Percentiles rank a stretch among this genome's conserved stretches.
Evolutionary conservation across 2,329 filamentous ascomycete species (phyloP).

Genomic region (Magnaporthiopsis incrustans): DNA sequence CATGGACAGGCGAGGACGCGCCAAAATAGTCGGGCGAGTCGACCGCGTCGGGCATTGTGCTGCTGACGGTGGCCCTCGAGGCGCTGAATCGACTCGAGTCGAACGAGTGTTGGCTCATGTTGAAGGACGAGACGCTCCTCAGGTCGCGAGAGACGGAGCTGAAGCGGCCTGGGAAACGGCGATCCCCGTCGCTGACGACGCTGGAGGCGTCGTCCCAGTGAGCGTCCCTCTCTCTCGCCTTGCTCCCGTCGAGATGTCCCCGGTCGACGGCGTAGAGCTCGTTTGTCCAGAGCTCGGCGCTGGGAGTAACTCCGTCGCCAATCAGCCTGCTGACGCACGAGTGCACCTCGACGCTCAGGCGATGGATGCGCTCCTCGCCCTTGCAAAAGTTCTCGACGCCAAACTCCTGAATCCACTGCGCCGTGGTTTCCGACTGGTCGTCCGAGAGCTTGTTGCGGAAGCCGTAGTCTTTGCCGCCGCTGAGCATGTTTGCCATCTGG

Average conservation of each 20-base stretch:
- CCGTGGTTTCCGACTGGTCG: constrained; percentile 80
- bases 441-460: constrained; percentile 95
- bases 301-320: constrained; percentile 30
- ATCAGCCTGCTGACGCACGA: constrained; percentile 79
- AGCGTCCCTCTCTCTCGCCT: constrained; percentile 32
- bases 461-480: constrained; percentile 73
- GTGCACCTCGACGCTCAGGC: constrained; percentile 85
- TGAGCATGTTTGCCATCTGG: constrained; percentile 80
- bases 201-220: constrained; percentile 44
- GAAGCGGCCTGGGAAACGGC: constrained; percentile 39
- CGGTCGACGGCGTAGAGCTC: constrained; percentile 78
- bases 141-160: constrained; percentile 49
- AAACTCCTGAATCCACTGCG: constrained; percentile 72
- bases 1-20: constrained; percentile 59
- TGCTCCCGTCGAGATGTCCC: constrained; percentile 43
- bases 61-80: constrained; percentile 39
- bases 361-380: constrained; percentile 89
- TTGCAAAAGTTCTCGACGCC: constrained; percentile 89
- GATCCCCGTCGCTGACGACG: constrained; percentile 46
- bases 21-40: constrained; percentile 68
- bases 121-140: constrained; percentile 50
- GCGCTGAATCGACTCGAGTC: constrained; percentile 59
- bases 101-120: constrained; percentile 61
- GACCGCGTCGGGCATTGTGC: constrained; percentile 54
- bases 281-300: constrained; percentile 74